Base-by-base conservation (phyloP, 345 rosid species). In the Aethionema arabicum region DNA sequence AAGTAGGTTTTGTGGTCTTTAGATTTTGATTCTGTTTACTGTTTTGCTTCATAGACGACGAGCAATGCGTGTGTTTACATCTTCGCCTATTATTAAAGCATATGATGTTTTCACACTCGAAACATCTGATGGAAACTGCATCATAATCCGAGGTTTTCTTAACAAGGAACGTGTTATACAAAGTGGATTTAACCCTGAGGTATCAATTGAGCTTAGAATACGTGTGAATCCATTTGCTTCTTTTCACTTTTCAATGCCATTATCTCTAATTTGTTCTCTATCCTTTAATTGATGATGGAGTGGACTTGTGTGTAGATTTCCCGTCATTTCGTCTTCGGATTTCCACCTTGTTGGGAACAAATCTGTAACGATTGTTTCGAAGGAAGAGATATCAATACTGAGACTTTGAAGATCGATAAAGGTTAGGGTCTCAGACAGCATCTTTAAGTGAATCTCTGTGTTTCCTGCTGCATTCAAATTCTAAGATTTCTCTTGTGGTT, bases 271-370 rank as follows among this genome's bases (percentile, higher is more conserved):
- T 58, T 50, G 31, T 51, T 50, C 10, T 21, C 27, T 10, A 12
- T 44, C 2, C 10, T 40, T 44, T 12, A 11, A 21, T 1, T 29
- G 15, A 7, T 48, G 6, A 10, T 58, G 41, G 29, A 21, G 1
- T 8, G 16, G 10, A 11, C 8, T 27, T 67, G 27, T 63, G 12
- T 27, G 8, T 80, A 93, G 99, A 82, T 84, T 51, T 74, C 69
- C 27, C 62, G 59, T 46, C 76, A 83, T 52, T 89, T 93, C 74
- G 38, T 74, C 63, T 67, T 85, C 65, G 99, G 97, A 4, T 93
- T 93, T 79, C 97, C 97, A 75, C 75, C 72, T 59, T 6, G 63
- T 61, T 85, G 97, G 99, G 85, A 90, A 72, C 77, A 58, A 50
- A 60, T 29, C 48, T 80, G 68, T 63, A 66, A 67, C 63, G 57